These are phyloP conservation scores for Lablab purpureus DNA, from an alignment of 306 rosid species.

Conservation along the genomic window DNA sequence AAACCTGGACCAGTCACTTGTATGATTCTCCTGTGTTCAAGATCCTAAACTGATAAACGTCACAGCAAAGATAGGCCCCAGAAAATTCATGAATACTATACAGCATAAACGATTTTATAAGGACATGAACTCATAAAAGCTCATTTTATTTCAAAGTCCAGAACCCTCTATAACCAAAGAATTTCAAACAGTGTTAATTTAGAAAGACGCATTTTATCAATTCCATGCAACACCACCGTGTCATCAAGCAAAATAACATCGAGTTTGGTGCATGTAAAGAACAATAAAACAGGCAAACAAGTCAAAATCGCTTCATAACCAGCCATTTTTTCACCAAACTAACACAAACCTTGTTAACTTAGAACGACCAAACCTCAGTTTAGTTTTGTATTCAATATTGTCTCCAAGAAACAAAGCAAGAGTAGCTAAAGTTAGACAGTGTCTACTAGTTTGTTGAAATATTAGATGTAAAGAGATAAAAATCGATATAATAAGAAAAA, in stretches of 20 bases:
- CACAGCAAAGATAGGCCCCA: not conserved
- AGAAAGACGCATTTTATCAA: not conserved
- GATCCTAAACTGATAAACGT: constrained; percentile 2
- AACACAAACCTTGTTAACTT: not conserved
- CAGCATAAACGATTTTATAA: not conserved
- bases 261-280: not conserved
- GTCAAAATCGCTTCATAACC: not conserved
- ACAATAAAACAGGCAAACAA: not conserved
- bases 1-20: not conserved
- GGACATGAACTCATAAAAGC: not conserved
- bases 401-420: no score
- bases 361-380: not conserved
- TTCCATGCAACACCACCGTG: not conserved
- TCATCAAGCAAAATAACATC: not conserved
- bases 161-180: not conserved
- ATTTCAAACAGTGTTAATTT: not conserved
- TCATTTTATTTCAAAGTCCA: not conserved
- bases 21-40: not conserved
- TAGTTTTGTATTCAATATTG: not conserved
- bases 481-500: not conserved
- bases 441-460: not conserved
- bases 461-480: not conserved
- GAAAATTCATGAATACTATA: not conserved
- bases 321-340: not conserved
- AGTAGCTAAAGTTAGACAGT: not conserved